Base-by-base conservation (phyloP, 176 grass and related monocot genomes). In the Rhipidocladum racemiflorum region DNA sequence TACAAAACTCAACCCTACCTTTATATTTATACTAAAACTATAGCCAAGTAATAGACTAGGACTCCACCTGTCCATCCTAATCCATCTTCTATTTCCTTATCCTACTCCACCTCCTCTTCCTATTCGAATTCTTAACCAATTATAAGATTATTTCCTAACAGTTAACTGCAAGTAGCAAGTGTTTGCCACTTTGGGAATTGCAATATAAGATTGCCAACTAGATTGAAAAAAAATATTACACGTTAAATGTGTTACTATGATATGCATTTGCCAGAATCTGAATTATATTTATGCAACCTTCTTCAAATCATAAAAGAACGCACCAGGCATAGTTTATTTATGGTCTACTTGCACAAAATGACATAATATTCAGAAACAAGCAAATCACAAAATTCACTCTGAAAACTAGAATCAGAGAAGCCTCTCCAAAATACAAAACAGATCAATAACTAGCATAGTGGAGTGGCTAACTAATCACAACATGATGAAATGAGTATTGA, bases 401-500 rank as follows among this genome's bases (percentile, higher is more conserved):
- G 20, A 20, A 38, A 48, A 28, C 5, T 46, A 38, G 15, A 36
- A 70, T 69, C 20, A 28, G n/a, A 8, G 8, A 60, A 42, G 45
- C 24, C 15, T 7, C 12, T 72, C 51, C 18, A 61, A 76, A n/a
- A 53, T 27, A 12, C 30, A 64, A 69, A 70, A 34, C 42, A 29
- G 39, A 40, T 61, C 43, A 71, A 73, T 79, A 45, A 65, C 28
- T 85, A 72, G 43, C 54, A 86, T 44, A 32, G 18, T 40, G 35
- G 28, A 74, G 14, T 15, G 2, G 2, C 27, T 28, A 46, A 29
- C 29, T 54, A 30, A 74, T 54, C 46, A 56, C 25, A 25, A 5
- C 65, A 34, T 43, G 32, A 53, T 23, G 34, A 64, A 50, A 83
- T 45, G 8, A 34, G 18, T 64, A 76, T 27, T 55, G 42, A 34